Base-by-base conservation (phyloP, 305 asterid species). In the Fraxinus albicans region DNA sequence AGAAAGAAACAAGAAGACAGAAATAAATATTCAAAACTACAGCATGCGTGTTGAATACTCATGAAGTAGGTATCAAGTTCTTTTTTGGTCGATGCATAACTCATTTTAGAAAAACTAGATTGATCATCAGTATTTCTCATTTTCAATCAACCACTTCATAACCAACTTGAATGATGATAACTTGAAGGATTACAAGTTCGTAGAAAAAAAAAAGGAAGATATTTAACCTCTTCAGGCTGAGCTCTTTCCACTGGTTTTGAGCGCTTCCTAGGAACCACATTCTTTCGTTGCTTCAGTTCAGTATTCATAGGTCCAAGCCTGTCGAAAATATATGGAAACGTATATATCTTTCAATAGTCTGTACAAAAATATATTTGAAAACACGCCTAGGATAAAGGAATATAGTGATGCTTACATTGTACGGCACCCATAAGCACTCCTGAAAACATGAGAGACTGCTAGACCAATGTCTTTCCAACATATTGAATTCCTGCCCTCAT, bases 281-380 rank as follows among this genome's bases (percentile, higher is more conserved):
- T 0, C 73, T 82, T 89, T 21, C 87, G 82, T n/a, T 3, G 85
- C 88, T 88, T 89, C 47, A 87, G 21, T 83, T 76, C 85, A 81
- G 58, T 73, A 21, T 82, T 15, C 91, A 91, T 86, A 1, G 91
- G 91, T 55, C 95, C 97, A 75, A 84, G 40, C 93, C 97, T 93
- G 25, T 72, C 35, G 76, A 70, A 70, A 58, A 27, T 73, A 17
- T n/a, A 69, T n/a, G 60, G 36, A 19, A 79, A 29, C 55, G 31
- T 53, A 8, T 25, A 36, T 27, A 42, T 4, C 12, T 9, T 23
- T 21, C 79, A 40, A 3, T 42, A 25, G n/a, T 19, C 9, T 42
- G n/a, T 42, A n/a, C 15, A 47, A 76, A 76, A 44, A 4, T 23
- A 10, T 42, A 13, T 8, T 1, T 74, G 25, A 72, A 55, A 15